Evolutionary conservation across 257 asterid species (phyloP).

Genomic region (Primulina huaijiensis): DNA sequence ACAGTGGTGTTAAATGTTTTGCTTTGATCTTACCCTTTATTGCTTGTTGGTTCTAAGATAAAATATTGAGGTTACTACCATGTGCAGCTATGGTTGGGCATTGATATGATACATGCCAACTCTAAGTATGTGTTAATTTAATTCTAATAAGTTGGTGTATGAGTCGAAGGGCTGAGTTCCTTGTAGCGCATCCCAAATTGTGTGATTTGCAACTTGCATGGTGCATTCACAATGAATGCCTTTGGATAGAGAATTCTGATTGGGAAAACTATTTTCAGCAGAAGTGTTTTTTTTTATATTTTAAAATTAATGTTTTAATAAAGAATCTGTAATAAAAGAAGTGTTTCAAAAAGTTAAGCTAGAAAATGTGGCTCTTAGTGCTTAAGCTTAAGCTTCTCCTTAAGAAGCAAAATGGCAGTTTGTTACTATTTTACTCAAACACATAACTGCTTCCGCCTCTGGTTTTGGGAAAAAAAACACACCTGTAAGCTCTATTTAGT

Average conservation of each 20-base stretch:
- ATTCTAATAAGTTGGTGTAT: background rate
- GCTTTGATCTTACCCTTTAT: background rate
- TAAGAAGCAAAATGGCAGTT: too few species aligned
- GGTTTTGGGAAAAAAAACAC: too few species aligned
- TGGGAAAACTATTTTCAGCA: background rate
- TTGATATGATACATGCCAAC: too few species aligned
- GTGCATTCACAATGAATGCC: background rate
- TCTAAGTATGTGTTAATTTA: too few species aligned
- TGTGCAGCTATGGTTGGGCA: too few species aligned
- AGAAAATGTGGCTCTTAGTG: too few species aligned
- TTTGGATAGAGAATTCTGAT: background rate
- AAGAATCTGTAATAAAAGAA: background rate
- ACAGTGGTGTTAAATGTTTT: conserved; percentile 1
- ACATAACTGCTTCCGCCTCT: background rate
- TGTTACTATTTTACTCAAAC: background rate
- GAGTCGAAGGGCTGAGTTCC: background rate
- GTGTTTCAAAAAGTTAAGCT: background rate
- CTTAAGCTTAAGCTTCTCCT: too few species aligned
- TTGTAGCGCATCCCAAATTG: background rate
- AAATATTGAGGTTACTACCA: too few species aligned
- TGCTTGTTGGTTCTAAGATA: background rate
- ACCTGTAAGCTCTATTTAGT: background rate
- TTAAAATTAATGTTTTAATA: too few species aligned
- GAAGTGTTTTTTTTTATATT: too few species aligned
- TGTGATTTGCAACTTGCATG: background rate